Evolutionary conservation across 805 yeast species (phyloP), one percentile per base, ranked within the genome.

Genomic region (Lachancea thermotolerans): DNA sequence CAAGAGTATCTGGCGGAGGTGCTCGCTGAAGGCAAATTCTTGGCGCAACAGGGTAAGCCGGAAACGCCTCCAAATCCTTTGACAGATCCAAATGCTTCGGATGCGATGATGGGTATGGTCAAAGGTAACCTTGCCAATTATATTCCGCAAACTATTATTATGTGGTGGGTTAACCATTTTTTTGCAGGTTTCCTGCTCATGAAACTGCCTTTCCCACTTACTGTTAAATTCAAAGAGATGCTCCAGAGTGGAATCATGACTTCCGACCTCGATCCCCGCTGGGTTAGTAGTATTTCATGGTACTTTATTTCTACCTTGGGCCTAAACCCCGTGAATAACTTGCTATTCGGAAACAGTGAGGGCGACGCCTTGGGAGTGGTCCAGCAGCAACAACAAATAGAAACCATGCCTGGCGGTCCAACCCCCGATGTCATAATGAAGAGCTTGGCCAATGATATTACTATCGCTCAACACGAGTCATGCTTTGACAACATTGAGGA

Each of bases 281-380:
- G 95, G 79, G 98, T 93, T 14, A 82, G 93, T 32, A 81, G 96
- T 2, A 83, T 93, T 16, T 88, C 97, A 4, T 93, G 98, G 98
- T 93, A 91, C 63, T 86, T 93, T 62, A 85, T 91, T 44, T 85
- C 88, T 45, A 77, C 88, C 49, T 64, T 90, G 41, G 98, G 98
- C 27, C 73, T 93, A 49, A 77, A 78, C 53, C 84, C 96, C 0
- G 81, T 93, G 1, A 84, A 82, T 61, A 75, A 85, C 33, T 72
- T 91, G 43, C 51, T 89, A 7, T 73, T 87, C 27, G 50, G 56
- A 9, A 7, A 53, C 12, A 35, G 64, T 55, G 39, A 54, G 38
- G 53, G 59, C 49, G 51, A 56, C 47, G 49, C 53, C 63, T 52
- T 54, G 63, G 70, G 56, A 5, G 39, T 49, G 36, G 35, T 44